Percentiles rank a stretch among this genome's conserved stretches.
Evolutionary conservation across 1,284 basidiomycete species (phyloP).

Genomic region (Ganoderma leucocontextum): DNA sequence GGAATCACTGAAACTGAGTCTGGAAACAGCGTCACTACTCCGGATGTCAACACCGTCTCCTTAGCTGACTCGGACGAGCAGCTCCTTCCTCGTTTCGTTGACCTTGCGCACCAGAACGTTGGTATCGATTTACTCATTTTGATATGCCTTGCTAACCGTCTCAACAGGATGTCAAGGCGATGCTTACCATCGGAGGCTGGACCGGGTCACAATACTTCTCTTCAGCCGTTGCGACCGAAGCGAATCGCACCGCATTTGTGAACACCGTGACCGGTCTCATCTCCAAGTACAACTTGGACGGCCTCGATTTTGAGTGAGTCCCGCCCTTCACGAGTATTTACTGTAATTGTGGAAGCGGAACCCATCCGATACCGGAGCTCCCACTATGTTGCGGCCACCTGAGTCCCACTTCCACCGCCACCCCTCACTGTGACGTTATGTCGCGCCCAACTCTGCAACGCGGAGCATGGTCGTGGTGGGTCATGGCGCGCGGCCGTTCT

Average conservation of each 20-base stretch:
- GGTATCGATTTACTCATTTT: constrained; percentile 26
- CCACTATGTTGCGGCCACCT: no score
- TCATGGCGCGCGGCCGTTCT: no score
- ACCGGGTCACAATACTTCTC: constrained; percentile 84
- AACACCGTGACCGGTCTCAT: constrained; percentile 70
- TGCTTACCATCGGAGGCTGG: constrained; percentile 90
- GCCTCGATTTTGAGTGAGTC: constrained; percentile 86
- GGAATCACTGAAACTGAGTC: constrained; percentile 3
- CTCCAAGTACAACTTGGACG: constrained; percentile 74
- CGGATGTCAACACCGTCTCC: constrained; percentile 51
- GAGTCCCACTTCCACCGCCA: no score
- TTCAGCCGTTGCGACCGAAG: constrained; percentile 65
- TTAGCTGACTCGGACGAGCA: constrained; percentile 51
- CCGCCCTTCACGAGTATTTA: neutral
- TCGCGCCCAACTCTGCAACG: no score
- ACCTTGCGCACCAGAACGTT: constrained; percentile 62
- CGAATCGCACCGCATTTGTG: constrained; percentile 74
- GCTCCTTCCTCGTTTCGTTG: constrained; percentile 60
- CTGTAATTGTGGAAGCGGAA: no score
- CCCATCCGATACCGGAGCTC: no score
- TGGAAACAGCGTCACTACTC: constrained; percentile 50
- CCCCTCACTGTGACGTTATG: no score
- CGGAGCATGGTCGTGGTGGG: no score
- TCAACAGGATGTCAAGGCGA: constrained; percentile 67
- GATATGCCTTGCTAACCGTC: constrained; percentile 3